phyloP scores from a whole-genome alignment of 2,329 filamentous ascomycete genomes.

The Teratosphaeriaceae sp. region DNA sequence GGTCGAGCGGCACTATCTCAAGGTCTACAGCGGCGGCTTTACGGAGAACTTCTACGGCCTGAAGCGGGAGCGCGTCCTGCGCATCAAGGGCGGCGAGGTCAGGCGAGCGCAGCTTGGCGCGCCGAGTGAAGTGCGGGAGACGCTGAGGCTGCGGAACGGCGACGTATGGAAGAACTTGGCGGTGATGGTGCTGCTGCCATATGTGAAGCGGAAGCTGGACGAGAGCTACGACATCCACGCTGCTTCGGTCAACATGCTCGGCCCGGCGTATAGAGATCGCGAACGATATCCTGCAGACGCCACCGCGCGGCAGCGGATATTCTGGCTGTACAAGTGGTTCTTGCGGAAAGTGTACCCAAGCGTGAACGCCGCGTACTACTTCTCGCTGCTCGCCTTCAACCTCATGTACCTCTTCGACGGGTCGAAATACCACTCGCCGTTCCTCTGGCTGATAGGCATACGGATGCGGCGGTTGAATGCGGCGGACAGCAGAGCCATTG shows the following conservation, averaged over 20 bases:
- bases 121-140: conserved; percentile 66
- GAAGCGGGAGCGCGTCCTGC: conserved; percentile 80
- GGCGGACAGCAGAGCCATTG: conserved; percentile 79
- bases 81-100: conserved; percentile 65
- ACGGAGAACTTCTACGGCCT: conserved; percentile 98
- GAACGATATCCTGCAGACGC: conserved; percentile 64
- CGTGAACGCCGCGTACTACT: conserved; percentile 90
- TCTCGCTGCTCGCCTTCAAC: conserved; percentile 81
- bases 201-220: conserved; percentile 90
- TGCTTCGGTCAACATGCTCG: conserved; percentile 54
- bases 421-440: conserved; percentile 80
- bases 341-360: conserved; percentile 81
- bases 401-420: conserved; percentile 91
- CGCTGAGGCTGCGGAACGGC: conserved; percentile 57
- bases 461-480: conserved; percentile 75
- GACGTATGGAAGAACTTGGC: conserved; percentile 89
- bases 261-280: conserved; percentile 50
- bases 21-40: conserved; percentile 82
- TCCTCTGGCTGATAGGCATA: conserved; percentile 86
- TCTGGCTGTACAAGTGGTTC: conserved; percentile 88
- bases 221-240: conserved; percentile 91
- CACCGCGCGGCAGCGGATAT: conserved; percentile 62
- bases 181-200: conserved; percentile 81
- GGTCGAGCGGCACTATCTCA: conserved; percentile 89
- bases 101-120: conserved; percentile 74